Percentiles rank a stretch among this genome's conserved stretches.
Conservation (phyloP, 345 rosid genomes). For the Acer saccharum region DNA sequence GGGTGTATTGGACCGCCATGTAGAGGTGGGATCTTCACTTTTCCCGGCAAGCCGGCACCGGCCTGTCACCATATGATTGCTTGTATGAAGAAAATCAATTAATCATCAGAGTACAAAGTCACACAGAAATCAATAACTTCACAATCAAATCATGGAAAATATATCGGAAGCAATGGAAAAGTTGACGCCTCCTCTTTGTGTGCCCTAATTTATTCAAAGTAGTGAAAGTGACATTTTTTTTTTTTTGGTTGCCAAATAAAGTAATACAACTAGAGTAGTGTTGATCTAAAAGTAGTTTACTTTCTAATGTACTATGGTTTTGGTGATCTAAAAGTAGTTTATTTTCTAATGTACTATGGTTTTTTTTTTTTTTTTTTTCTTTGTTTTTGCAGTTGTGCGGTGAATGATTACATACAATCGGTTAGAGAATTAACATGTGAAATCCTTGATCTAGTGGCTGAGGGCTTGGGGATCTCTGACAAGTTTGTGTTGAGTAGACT, state of each 20-base stretch:
- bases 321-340: background rate
- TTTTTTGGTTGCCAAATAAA: background rate
- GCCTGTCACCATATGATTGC: slow-evolving; percentile 10
- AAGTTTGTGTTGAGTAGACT: slow-evolving; percentile 54
- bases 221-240: background rate
- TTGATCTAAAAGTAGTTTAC: background rate
- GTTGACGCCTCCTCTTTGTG: slow-evolving; percentile 3
- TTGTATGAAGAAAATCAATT: slow-evolving; percentile 11
- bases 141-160: slow-evolving; percentile 1
- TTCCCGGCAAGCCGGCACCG: background rate
- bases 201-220: background rate
- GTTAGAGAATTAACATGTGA: slow-evolving; percentile 68
- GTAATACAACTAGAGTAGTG: background rate
- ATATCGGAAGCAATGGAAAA: background rate
- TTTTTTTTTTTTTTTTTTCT: background rate
- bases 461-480: slow-evolving; percentile 67
- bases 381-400: slow-evolving; percentile 52
- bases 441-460: slow-evolving; percentile 77
- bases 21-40: background rate
- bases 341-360: background rate
- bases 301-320: background rate
- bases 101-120: slow-evolving; percentile 1
- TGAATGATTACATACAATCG: slow-evolving; percentile 62
- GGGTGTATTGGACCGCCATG: background rate
- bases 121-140: background rate